Percentiles rank a stretch among this genome's conserved stretches.
Evolutionary conservation across 768 basidiomycete genomes (phyloP).

Genomic region (Suillus americanus): DNA sequence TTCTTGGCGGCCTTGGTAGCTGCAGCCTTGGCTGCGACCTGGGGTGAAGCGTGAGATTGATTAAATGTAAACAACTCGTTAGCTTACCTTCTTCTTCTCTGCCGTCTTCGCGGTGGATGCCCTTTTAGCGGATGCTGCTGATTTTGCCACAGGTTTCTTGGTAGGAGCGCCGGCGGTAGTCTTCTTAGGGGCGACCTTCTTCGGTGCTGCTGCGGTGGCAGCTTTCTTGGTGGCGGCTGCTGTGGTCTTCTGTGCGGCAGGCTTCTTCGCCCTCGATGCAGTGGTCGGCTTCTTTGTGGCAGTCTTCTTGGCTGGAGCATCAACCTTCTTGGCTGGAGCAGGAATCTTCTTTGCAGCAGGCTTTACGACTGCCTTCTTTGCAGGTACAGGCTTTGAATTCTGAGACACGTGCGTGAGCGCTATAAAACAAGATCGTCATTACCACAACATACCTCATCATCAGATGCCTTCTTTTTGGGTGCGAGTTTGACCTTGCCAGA

Average conservation of each 20-base stretch:
- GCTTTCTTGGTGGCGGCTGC: slow-evolving; percentile 32
- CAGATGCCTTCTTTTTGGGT: slow-evolving; percentile 46
- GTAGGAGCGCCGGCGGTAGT: slow-evolving; percentile 24
- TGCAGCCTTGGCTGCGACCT: slow-evolving; percentile 31
- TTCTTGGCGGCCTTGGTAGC: slow-evolving; percentile 29
- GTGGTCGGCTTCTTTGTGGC: slow-evolving; percentile 29
- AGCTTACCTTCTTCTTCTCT: slow-evolving; percentile 23
- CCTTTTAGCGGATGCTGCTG: slow-evolving; percentile 15
- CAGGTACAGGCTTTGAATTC: slow-evolving; percentile 20
- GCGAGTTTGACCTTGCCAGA: slow-evolving; percentile 78
- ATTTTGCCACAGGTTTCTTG: slow-evolving; percentile 8
- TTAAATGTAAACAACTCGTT: not conserved
- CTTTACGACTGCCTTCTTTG: slow-evolving; percentile 18
- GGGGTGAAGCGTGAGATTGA: not conserved
- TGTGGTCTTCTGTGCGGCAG: slow-evolving; percentile 30
- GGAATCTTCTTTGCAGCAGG: slow-evolving; percentile 31
- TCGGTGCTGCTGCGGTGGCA: slow-evolving; percentile 30
- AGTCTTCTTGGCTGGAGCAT: slow-evolving; percentile 31
- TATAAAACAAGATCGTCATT: not conserved
- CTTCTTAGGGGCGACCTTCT: slow-evolving; percentile 36
- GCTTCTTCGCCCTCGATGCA: slow-evolving; percentile 36
- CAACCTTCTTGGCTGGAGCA: slow-evolving; percentile 23
- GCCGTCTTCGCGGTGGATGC: slow-evolving; percentile 23
- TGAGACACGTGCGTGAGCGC: not conserved
- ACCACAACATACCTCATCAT: slow-evolving; percentile 48